Evolutionary conservation across 306 rosid species (phyloP), one percentile per base, ranked within the genome.

Genomic region (Comarum palustre): DNA sequence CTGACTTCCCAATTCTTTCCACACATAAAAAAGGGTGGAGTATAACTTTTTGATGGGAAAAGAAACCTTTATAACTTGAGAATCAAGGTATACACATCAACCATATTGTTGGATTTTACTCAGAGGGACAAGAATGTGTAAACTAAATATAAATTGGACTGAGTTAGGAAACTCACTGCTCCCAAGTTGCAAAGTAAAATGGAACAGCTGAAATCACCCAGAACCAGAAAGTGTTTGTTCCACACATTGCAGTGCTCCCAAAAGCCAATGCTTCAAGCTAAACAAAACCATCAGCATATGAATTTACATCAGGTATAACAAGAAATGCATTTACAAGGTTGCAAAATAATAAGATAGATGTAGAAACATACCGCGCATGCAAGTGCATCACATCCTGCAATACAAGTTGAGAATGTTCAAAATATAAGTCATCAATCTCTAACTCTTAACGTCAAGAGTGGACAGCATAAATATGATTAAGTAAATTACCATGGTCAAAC

Each of bases 371-470:
- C 99, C 16, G 97, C 94, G 64, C 97, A 95, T 32, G 96, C 96
- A 82, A 95, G 97, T 24, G 99, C 97, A 87, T 95, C 99, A 68
- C 99, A 95, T 70, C 99, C 99, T 95, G 89, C 85, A 89, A 83
- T 25, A 73, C 13, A 89, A 62, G 45, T 73, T 71, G 41, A 62
- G 71, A 86, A 74, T 39, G 52, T 14, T 42, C 66, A 48, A 19
- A 34, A 55, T 20, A 74, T 65, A 66, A 65, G 50, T 79, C 58
- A 61, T 87, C 76, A 84, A 64, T 72, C 66, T 73, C 51, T 69
- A 69, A 24, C 12, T 58, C 10, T 48, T 47, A 68, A 20, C 36
- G 6, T 38, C 69, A 45, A 57, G 24, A 72, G 78, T 59, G 41
- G 7, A 59, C 52, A 42, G 47, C 62, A 77, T 17, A 24, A 41